These are phyloP conservation scores for Saturnispora mendoncae DNA, from an alignment of 805 yeast genomes.

Conservation along the genomic window DNA sequence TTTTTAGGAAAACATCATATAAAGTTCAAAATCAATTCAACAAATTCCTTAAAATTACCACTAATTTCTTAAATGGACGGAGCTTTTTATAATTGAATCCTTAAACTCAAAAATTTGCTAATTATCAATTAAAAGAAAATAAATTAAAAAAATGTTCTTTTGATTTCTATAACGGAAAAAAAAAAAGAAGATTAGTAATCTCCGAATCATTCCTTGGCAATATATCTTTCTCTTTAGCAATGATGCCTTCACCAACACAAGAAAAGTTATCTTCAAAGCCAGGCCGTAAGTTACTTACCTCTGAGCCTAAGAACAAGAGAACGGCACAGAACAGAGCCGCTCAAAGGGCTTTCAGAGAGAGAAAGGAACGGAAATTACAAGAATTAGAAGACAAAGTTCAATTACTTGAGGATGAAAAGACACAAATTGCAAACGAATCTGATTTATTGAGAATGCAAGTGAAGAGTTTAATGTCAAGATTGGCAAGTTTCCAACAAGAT, in stretches of 20 bases:
- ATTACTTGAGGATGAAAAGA: constrained; percentile 60
- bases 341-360: constrained; percentile 93
- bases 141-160: too few species aligned
- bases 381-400: constrained; percentile 76
- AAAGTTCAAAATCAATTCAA: neutral
- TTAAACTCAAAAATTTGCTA: too few species aligned
- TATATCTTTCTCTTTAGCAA: neutral
- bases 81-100: too few species aligned
- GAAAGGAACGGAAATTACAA: constrained; percentile 80
- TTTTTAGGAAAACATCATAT: neutral
- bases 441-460: constrained; percentile 72
- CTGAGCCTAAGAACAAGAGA: constrained; percentile 73
- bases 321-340: constrained; percentile 98
- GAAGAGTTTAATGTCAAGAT: constrained; percentile 60
- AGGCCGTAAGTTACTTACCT: constrained; percentile 70
- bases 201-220: neutral
- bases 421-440: constrained; percentile 60
- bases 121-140: neutral
- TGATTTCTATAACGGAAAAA: too few species aligned
- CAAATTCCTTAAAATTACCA: neutral
- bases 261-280: constrained; percentile 35
- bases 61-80: neutral
- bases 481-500: constrained; percentile 24
- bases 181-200: constrained; percentile 2
- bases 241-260: neutral